Conservation (phyloP, 2,329 filamentous ascomycete genomes). For the Pseudocercospora eumusae region DNA sequence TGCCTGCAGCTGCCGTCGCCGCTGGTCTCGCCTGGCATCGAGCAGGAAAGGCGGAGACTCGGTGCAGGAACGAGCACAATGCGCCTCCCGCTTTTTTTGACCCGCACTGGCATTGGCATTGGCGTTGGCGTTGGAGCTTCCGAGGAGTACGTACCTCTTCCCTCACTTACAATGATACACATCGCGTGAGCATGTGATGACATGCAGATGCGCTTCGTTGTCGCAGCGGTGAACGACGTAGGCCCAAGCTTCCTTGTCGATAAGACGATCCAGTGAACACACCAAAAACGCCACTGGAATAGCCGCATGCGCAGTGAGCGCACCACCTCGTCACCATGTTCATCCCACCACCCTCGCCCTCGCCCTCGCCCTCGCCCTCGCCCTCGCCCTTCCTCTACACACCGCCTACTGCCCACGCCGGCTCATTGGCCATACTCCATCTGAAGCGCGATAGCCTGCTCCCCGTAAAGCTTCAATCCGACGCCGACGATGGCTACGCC, state of each 20-base stretch:
- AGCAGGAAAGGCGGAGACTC: not conserved
- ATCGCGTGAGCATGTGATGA: conserved; percentile 15
- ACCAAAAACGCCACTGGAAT: not conserved
- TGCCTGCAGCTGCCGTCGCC: not conserved
- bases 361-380: conserved; percentile 80
- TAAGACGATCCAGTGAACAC: not conserved
- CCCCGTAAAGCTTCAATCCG: conserved; percentile 61
- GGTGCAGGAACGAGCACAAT: conserved; percentile 5
- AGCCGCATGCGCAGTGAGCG: not conserved
- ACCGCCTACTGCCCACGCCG: conserved; percentile 60
- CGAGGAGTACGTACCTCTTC: not conserved
- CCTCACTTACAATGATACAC: conserved; percentile 10
- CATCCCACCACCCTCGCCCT: too few species aligned
- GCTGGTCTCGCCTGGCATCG: not conserved
- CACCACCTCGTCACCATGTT: conserved; percentile 18
- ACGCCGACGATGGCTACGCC: conserved; percentile 44
- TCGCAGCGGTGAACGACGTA: not conserved
- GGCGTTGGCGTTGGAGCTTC: not conserved
- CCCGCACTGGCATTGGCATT: too few species aligned
- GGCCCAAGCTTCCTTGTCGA: not conserved
- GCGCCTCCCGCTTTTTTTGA: conserved; percentile 3
- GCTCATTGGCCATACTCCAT: conserved; percentile 78
- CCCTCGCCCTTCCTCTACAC: conserved; percentile 78
- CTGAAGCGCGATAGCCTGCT: conserved; percentile 83
- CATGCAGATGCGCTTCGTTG: not conserved